phyloP scores from a whole-genome alignment of 257 asterid species.

The Craterostigma plantagineum region DNA sequence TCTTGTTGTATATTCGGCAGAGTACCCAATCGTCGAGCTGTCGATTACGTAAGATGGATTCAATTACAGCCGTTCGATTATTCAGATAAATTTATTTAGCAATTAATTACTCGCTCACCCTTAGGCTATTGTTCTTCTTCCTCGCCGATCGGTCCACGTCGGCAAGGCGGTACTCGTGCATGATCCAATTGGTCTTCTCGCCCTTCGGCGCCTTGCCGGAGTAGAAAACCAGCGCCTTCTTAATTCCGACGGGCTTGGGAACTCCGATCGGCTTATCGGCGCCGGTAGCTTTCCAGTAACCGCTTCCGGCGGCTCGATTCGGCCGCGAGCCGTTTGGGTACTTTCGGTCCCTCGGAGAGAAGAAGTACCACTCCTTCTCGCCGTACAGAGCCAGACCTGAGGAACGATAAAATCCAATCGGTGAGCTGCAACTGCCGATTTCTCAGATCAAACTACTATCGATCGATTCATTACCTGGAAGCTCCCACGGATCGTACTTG shows the following conservation, averaged over 20 bases:
- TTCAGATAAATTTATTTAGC: background rate
- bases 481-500: slow-evolving; percentile 69
- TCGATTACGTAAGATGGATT: background rate
- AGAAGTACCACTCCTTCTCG: slow-evolving; percentile 87
- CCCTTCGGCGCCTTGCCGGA: slow-evolving; percentile 84
- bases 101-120: slow-evolving; percentile 33
- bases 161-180: slow-evolving; percentile 86
- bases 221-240: slow-evolving; percentile 71
- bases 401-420: slow-evolving; percentile 10
- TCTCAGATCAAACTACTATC: background rate
- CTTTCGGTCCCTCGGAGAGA: slow-evolving; percentile 76
- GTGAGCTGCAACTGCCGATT: too few relatives aligned
- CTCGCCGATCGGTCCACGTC: slow-evolving; percentile 75
- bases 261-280: slow-evolving; percentile 72
- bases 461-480: slow-evolving; percentile 37
- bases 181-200: slow-evolving; percentile 75
- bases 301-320: slow-evolving; percentile 74
- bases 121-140: slow-evolving; percentile 34
- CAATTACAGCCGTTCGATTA: background rate
- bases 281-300: slow-evolving; percentile 92
- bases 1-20: slow-evolving; percentile 87
- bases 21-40: slow-evolving; percentile 95
- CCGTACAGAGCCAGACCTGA: slow-evolving; percentile 64
- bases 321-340: slow-evolving; percentile 89
- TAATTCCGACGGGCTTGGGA: slow-evolving; percentile 59